Base-by-base conservation (phyloP, 1,284 basidiomycete genomes). In the Wallemia ichthyophaga region DNA sequence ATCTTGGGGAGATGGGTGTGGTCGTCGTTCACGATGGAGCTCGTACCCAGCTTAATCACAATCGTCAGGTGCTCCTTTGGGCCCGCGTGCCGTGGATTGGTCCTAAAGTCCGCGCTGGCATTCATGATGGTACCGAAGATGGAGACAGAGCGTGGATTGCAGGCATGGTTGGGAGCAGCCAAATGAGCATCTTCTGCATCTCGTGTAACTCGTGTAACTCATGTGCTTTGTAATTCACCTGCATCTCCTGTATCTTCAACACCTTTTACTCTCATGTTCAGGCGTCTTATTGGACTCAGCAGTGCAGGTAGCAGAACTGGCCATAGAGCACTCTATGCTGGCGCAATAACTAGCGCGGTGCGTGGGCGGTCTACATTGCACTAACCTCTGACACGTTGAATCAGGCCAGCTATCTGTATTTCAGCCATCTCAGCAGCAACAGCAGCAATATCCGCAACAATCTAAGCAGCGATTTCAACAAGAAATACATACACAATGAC, bases 41-140 rank as follows among this genome's bases (percentile, higher is more conserved):
- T 91, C 2, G 87, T 89, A 84, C 83, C 84, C 26, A 88, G 78
- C 71, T 88, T 88, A 71, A 88, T 85, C 59, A 88, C 84, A 60
- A 88, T 82, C 1, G 82, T 87, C 54, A 68, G 63, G 2, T 56
- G 55, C 55, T 56, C 25, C 5, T 17, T 13, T 19, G 55, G 55
- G 7, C 55, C 55, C 15, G 55, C 55, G 25, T 56, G 55, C 17
- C 55, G 55, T 24, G 55, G 55, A 27, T 56, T 56, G 5, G 55
- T 56, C 25, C 55, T 25, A 17, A 56, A 48, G 9, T 48, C 37
- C n/a, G 37, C 7, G 28, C 28, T 31, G 17, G 7, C 28, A 31
- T 31, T 31, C 17, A 31, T 31, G 28, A 31, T 31, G 28, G 28
- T n/a, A n/a, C n/a, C n/a, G n/a, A n/a, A n/a, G n/a, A n/a, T n/a